Evolutionary conservation across 2,329 filamentous ascomycete genomes (phyloP).

Genomic region (Salinomyces thailandicus): DNA sequence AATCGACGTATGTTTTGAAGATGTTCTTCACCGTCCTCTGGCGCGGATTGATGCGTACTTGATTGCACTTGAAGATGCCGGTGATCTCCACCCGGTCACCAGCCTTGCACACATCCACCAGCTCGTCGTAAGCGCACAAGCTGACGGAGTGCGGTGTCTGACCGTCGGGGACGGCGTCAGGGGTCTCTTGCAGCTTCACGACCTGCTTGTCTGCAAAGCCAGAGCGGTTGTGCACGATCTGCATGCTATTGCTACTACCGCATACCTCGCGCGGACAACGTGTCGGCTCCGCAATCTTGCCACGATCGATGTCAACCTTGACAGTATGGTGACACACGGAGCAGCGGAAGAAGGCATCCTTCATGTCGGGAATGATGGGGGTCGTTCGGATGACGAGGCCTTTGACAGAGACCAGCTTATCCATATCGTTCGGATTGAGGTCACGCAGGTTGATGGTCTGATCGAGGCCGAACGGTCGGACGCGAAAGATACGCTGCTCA

Average conservation of each 20-base stretch:
- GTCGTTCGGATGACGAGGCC: conserved; percentile 92
- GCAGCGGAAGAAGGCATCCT: conserved; percentile 95
- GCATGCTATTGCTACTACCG: conserved; percentile 85
- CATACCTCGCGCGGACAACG: conserved; percentile 76
- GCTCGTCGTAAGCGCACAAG: conserved; percentile 88
- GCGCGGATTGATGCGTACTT: conserved; percentile 85
- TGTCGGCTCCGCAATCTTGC: conserved; percentile 91
- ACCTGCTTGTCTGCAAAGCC: conserved; percentile 95
- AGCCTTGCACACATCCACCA: conserved; percentile 95
- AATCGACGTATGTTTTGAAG: conserved; percentile 97
- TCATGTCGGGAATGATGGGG: conserved; percentile 97
- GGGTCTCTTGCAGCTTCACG: conserved; percentile 96
- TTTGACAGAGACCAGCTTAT: conserved; percentile 90
- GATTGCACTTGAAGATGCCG: conserved; percentile 90
- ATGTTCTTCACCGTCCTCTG: conserved; percentile 88
- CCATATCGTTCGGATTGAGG: conserved; percentile 89
- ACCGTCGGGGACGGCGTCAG: conserved; percentile 85
- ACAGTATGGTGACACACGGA: conserved; percentile 86
- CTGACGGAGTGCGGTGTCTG: conserved; percentile 97
- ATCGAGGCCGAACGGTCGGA: conserved; percentile 82
- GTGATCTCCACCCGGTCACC: conserved; percentile 94
- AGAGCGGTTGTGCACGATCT: conserved; percentile 93
- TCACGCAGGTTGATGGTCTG: conserved; percentile 83
- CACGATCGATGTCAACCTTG: conserved; percentile 83
- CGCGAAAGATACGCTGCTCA: conserved; percentile 67